Base-by-base conservation (phyloP, 768 basidiomycete genomes). In the Boletus vinaceobasis region DNA sequence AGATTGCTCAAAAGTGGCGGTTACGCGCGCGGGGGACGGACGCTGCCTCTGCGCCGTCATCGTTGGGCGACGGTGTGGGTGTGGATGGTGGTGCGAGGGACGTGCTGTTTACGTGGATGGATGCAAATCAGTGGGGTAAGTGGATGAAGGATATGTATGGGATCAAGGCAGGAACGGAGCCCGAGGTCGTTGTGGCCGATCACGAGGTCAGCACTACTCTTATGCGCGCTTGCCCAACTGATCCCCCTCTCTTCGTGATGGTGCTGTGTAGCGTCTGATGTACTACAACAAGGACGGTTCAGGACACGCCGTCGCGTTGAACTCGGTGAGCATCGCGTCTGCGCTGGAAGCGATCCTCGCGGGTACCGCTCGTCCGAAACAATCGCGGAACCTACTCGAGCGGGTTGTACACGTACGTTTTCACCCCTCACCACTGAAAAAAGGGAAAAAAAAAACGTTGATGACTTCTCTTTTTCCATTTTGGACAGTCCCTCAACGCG, bases 91-190 rank as follows among this genome's bases (percentile, higher is more conserved):
- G 50, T 56, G 73, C 37, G 39, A 71, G 79, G 35, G 79, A 84
- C 40, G 86, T 96, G 0, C 81, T 94, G 46, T 97, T 94, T 71
- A 79, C 87, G 9, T 93, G 88, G 87, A 93, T 97, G 83, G 92
- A 99, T 65, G 81, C 76, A 2, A 84, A 83, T 26, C 81, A 78
- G 70, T 98, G 96, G 94, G 78, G 71, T 26, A 85, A 81, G 48
- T 98, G 94, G 94, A 75, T 96, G 73, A 93, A 90, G 77, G 86
- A 84, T 61, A 93, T 93, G 85, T 98, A 98, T 73, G 86, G 87
- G 29, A 74, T 93, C 61, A 74, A 70, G 59, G 53, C 59, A 9
- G 59, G 46, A 8, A 50, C 55, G 0, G 67, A 66, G 23, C 70
- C 72, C 7, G 61, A 61, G 11, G 76, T 92, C 23, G 78, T 96